These are phyloP conservation scores for Tilletia horrida DNA, from an alignment of 1,284 basidiomycete genomes.

Conservation along the genomic window DNA sequence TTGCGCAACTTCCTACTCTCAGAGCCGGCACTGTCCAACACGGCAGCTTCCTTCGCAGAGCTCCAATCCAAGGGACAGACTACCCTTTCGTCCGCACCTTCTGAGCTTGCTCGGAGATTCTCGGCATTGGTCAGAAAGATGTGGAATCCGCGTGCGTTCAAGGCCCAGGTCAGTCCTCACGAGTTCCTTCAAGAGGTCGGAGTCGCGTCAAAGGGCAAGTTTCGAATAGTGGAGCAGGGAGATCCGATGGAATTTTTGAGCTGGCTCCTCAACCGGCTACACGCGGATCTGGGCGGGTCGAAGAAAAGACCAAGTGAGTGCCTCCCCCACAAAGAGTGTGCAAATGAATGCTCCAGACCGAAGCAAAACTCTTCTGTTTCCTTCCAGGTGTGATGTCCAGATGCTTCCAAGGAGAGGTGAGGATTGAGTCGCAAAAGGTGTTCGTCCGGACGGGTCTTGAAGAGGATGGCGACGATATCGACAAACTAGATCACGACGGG, in stretches of 20 bases:
- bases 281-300: conserved; percentile 79
- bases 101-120: conserved; percentile 74
- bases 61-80: not conserved
- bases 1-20: conserved; percentile 69
- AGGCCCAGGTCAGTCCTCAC: conserved; percentile 95
- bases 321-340: not conserved
- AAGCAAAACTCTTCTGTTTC: conserved; percentile 57
- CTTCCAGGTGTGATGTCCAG: conserved; percentile 77
- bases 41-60: not conserved
- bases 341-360: conserved; percentile 35
- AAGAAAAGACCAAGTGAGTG: conserved; percentile 33
- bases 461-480: conserved; percentile 23
- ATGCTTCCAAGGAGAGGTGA: conserved; percentile 89
- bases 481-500: conserved; percentile 38
- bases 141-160: conserved; percentile 76
- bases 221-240: conserved; percentile 84
- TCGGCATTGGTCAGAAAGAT: conserved; percentile 81
- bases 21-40: not conserved
- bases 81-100: conserved; percentile 36
- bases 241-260: conserved; percentile 95
- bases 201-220: conserved; percentile 79
- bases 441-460: conserved; percentile 57
- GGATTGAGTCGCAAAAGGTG: conserved; percentile 89
- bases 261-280: conserved; percentile 90
- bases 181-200: conserved; percentile 96